Evolutionary conservation across 805 yeast species (phyloP), one percentile per base, ranked within the genome.

Genomic region (Candida ovalis): DNA sequence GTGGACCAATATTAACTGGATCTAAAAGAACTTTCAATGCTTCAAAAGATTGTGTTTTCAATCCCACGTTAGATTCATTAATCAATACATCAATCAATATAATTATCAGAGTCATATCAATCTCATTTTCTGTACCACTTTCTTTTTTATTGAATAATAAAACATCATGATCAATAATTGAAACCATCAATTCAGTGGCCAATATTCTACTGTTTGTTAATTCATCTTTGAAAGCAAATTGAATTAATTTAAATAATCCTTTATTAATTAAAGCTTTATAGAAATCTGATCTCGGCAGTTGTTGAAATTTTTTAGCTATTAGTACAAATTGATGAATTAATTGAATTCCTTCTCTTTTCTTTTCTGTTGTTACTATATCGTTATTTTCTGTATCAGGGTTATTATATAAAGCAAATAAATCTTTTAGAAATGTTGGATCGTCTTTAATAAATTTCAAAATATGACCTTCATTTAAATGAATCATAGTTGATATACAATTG

Each of bases 141-240:
- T 58, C 62, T 6, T 50, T 37, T 19, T 55, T 59, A 55, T 69
- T 74, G 33, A 88, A 80, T 37, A 87, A 64, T 15, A 81, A 65
- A 9, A 87, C 83, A 59, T 90, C 96, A 56, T 87, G 92, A 50
- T 91, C 97, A 23, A 91, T 84, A 4, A 90, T 82, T 1, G 89
- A 73, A 8, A 87, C 86, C 15, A 91, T 77, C 8, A 88, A 68
- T 60, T 92, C 97, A 0, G 94, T 83, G 0, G 96, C 95, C 21
- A 86, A 61, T 2, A 83, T 80, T 47, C 92, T 72, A 9, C 81
- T 74, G 3, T 72, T 71, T 36, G 71, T 63, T 1, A 67, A 66
- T 1, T 68, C 62, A 55, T 80, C 84, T 23, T 72, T 70, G 45
- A 92, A 73, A 0, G 96, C 92, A 72, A 81, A 89, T 36, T 77